Percentiles rank a stretch among this genome's conserved stretches.
phyloP scores from a whole-genome alignment of 1,284 basidiomycete species.

The Tilletiopsis washingtonensis region DNA sequence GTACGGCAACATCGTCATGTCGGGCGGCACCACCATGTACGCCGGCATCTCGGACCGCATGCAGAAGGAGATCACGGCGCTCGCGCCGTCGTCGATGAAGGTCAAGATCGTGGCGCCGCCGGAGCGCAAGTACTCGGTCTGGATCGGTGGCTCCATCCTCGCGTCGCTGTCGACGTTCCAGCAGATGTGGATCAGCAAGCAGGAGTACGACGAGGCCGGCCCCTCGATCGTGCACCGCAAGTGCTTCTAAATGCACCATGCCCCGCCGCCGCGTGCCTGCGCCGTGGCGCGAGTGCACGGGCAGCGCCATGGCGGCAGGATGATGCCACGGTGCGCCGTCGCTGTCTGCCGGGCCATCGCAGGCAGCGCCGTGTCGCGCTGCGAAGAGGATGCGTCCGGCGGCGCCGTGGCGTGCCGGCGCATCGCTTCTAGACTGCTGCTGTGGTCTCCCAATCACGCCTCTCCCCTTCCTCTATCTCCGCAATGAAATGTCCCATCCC shows the following conservation, averaged over 20 bases:
- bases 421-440: too few relatives aligned
- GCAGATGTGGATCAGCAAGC: conserved; percentile 81
- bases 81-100: conserved; percentile 76
- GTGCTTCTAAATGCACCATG: conserved; percentile 37
- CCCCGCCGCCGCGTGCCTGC: neutral
- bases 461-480: too few relatives aligned
- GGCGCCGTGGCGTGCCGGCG: too few relatives aligned
- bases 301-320: too few relatives aligned
- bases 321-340: neutral
- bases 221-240: conserved; percentile 44
- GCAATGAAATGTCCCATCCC: too few relatives aligned
- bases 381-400: too few relatives aligned
- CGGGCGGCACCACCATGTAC: conserved; percentile 96
- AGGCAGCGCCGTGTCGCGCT: too few relatives aligned
- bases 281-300: too few relatives aligned
- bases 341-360: neutral
- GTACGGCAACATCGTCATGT: conserved; percentile 88
- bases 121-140: conserved; percentile 61
- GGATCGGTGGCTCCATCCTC: conserved; percentile 97
- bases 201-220: conserved; percentile 51
- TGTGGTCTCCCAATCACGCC: too few relatives aligned
- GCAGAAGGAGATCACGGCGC: conserved; percentile 89
- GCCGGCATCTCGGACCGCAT: conserved; percentile 92
- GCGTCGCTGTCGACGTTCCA: conserved; percentile 95
- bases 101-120: conserved; percentile 54